Percentiles rank a stretch among this genome's conserved stretches.
phyloP scores from a whole-genome alignment of 495 filamentous ascomycete species.

The Lichina pygmaea region DNA sequence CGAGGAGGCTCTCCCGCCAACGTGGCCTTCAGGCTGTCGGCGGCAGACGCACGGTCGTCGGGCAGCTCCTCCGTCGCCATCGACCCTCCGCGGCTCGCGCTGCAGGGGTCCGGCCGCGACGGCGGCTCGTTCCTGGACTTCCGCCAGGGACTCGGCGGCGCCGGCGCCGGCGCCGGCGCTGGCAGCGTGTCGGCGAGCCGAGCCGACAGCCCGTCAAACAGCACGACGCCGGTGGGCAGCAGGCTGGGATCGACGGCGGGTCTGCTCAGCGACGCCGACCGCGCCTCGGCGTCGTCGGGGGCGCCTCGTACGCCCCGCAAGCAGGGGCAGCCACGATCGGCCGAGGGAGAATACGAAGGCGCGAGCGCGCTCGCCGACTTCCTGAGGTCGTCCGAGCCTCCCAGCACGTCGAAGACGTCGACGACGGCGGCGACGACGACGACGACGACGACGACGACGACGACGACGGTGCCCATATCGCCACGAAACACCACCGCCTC shows the following conservation, averaged over 20 bases:
- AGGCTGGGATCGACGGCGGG: neutral
- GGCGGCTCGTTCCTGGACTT: neutral
- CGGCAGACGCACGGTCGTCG: neutral
- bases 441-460: too few species aligned
- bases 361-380: constrained; percentile 48
- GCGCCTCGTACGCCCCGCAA: neutral
- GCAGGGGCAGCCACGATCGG: neutral
- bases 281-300: neutral
- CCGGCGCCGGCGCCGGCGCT: neutral
- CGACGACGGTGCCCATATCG: too few species aligned
- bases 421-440: neutral
- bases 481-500: too few species aligned
- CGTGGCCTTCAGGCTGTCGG: neutral
- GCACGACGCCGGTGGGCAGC: neutral
- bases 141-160: neutral
- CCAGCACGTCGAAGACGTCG: constrained; percentile 7
- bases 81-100: neutral
- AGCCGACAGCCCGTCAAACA: too few species aligned
- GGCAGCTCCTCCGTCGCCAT: neutral
- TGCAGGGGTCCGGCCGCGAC: neutral
- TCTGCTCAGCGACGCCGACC: neutral
- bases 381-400: constrained; percentile 50
- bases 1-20: neutral
- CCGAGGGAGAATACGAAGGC: neutral
- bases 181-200: neutral